Base-by-base conservation (phyloP, 371 early-diverging fungal species). In the Dichotomocladium elegans region DNA sequence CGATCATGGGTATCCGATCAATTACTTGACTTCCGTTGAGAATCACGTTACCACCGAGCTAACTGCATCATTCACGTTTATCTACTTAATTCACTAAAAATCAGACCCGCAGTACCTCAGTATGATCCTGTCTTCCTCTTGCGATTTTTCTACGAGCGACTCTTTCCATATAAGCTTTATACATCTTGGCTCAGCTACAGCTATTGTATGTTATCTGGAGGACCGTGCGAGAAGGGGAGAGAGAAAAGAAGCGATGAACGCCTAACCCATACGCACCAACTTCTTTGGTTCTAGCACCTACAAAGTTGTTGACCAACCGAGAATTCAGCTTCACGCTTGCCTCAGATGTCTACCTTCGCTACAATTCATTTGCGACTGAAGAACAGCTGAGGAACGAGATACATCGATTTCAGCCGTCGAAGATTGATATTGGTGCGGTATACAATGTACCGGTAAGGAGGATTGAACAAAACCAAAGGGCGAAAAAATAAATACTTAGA, bases 371-470 rank as follows among this genome's bases (percentile, higher is more conserved):
- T 63, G 67, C 68, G 22, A 81, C 76, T 55, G 53, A 58, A 1
- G 85, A 85, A 9, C 91, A 88, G 19, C 80, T 99, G 30, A 86
- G 83, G 59, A 64, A 79, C n/a, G 91, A 91, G 56, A 62, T 99
- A 26, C 43, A 78, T 31, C 72, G 86, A 22, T 51, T 88, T 17
- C 79, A 74, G 47, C 99, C 99, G 6, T 71, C 79, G 48, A 98
- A 96, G 66, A 94, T 99, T 57, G 99, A 99, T 81, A 90, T 99
- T 63, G 99, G 99, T 6, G 98, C 99, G 14, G 83, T 99, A 4
- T 99, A 96, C 73, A 81, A 86, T 49, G 76, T 83, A 4, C 79
- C 66, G 60, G 92, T 91, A 67, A 57, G 53, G 21, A 2, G 24
- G 21, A 26, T n/a, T n/a, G n/a, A n/a, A n/a, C n/a, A n/a, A n/a